Evolutionary conservation across 768 basidiomycete genomes (phyloP).

Genomic region (Lyophyllum decastes): DNA sequence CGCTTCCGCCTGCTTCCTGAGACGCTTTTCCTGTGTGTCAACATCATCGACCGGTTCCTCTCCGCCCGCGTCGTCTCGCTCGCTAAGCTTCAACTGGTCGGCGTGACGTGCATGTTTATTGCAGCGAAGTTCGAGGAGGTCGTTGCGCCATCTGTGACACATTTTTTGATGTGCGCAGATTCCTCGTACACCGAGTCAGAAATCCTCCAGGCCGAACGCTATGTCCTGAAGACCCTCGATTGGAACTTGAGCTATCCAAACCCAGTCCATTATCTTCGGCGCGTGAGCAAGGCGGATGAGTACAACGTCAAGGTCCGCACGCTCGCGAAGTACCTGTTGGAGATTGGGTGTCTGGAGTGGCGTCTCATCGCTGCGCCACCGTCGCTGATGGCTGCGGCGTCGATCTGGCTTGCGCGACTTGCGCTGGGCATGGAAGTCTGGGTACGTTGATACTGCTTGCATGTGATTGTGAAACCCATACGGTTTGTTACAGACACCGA

Average conservation of each 20-base stretch:
- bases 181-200: conserved; percentile 86
- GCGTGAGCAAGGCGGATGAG: conserved; percentile 95
- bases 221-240: conserved; percentile 89
- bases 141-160: conserved; percentile 84
- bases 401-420: conserved; percentile 87
- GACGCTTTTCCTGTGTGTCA: conserved; percentile 92
- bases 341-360: conserved; percentile 90
- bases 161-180: conserved; percentile 85
- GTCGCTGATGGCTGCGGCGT: conserved; percentile 84
- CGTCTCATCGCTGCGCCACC: conserved; percentile 80
- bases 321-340: conserved; percentile 91
- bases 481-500: conserved; percentile 56
- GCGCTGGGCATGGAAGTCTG: conserved; percentile 83
- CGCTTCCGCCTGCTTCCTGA: conserved; percentile 92
- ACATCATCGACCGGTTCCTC: conserved; percentile 88
- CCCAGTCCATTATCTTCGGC: conserved; percentile 89
- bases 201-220: conserved; percentile 73
- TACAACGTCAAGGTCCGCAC: conserved; percentile 93
- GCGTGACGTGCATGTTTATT: conserved; percentile 91
- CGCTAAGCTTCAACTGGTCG: conserved; percentile 93
- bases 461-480: not conserved
- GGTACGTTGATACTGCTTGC: conserved; percentile 50
- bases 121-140: conserved; percentile 97
- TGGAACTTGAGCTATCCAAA: conserved; percentile 94
- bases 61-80: conserved; percentile 81